phyloP scores from a whole-genome alignment of 768 basidiomycete species.

The Daedaleopsis nitida region DNA sequence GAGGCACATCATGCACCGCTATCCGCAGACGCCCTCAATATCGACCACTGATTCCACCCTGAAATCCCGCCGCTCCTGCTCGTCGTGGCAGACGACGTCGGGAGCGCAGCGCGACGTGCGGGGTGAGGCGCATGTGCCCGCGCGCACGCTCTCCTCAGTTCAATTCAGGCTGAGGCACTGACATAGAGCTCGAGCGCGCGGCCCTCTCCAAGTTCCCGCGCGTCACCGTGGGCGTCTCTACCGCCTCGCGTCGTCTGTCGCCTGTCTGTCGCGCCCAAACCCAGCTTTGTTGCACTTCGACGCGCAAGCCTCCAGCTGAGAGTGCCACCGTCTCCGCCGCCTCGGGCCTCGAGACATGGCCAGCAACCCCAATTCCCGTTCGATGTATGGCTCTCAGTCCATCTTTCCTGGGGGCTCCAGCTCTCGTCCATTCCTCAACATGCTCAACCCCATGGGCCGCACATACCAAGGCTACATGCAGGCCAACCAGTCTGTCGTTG shows the following conservation, averaged over 20 bases:
- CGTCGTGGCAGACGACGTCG: not conserved
- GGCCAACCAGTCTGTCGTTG: conserved; percentile 67
- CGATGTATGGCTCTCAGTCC: conserved; percentile 37
- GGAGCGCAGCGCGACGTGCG: not conserved
- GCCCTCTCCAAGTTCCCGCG: not conserved
- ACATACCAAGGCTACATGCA: conserved; percentile 75
- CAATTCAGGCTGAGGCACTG: no score
- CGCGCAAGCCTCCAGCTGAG: conserved; percentile 1
- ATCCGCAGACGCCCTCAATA: conserved; percentile 17
- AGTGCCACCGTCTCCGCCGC: not conserved
- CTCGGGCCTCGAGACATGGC: conserved; percentile 15
- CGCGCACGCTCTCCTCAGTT: no score
- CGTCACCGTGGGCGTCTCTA: no score
- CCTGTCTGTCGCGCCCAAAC: not conserved
- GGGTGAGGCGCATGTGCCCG: no score
- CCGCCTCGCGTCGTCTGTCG: not conserved
- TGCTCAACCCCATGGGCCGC: conserved; percentile 80
- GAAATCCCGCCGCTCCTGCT: not conserved
- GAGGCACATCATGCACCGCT: conserved; percentile 23
- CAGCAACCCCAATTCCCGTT: conserved; percentile 25
- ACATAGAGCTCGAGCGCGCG: not conserved
- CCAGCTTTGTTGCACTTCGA: not conserved
- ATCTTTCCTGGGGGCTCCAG: conserved; percentile 46
- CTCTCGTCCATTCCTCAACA: conserved; percentile 78
- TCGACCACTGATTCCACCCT: not conserved